These are phyloP conservation scores for Termitomyces sp. DNA, from an alignment of 768 basidiomycete genomes.

Conservation along the genomic window DNA sequence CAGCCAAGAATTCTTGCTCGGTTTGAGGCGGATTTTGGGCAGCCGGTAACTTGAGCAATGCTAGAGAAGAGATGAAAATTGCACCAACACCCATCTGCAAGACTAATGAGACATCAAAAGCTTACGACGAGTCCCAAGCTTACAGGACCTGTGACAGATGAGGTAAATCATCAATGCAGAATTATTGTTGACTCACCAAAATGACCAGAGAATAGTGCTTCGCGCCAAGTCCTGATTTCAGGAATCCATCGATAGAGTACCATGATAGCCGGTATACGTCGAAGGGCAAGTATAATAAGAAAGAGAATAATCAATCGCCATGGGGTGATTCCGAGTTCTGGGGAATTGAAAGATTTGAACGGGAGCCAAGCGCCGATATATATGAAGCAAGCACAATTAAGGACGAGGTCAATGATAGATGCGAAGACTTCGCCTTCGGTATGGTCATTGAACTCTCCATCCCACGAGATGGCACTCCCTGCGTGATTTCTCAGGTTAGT, in stretches of 20 bases:
- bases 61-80: slow-evolving; percentile 61
- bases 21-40: slow-evolving; percentile 60
- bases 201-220: slow-evolving; percentile 90
- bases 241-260: slow-evolving; percentile 82
- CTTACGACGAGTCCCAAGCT: slow-evolving; percentile 20
- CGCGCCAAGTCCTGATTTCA: slow-evolving; percentile 79
- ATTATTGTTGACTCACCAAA: slow-evolving; percentile 53
- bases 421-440: slow-evolving; percentile 72
- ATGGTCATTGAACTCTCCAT: slow-evolving; percentile 57
- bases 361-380: slow-evolving; percentile 90
- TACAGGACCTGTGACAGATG: slow-evolving; percentile 46
- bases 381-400: slow-evolving; percentile 79
- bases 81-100: slow-evolving; percentile 62
- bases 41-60: slow-evolving; percentile 56
- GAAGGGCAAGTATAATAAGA: slow-evolving; percentile 65
- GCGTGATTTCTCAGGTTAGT: neutral
- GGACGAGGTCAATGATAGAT: slow-evolving; percentile 84
- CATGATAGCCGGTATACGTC: slow-evolving; percentile 79
- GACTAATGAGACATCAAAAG: neutral
- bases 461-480: slow-evolving; percentile 74
- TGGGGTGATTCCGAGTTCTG: slow-evolving; percentile 59
- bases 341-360: slow-evolving; percentile 54
- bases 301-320: slow-evolving; percentile 73
- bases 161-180: neutral
- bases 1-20: slow-evolving; percentile 70